These are phyloP conservation scores for Pulveroboletus frians DNA, from an alignment of 768 basidiomycete genomes.

Conservation along the genomic window DNA sequence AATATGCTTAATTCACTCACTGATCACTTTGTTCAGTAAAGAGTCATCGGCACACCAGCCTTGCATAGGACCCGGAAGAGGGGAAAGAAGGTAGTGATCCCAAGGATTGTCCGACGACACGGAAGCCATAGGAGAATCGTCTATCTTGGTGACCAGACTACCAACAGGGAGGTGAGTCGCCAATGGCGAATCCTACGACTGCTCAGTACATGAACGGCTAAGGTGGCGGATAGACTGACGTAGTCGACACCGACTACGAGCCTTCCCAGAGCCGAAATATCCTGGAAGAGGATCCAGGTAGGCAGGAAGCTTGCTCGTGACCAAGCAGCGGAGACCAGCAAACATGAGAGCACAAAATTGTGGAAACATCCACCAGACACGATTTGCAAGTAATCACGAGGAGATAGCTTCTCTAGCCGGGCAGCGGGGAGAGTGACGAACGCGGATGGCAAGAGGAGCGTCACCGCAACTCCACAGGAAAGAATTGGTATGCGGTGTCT, in stretches of 20 bases:
- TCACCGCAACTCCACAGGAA: constrained; percentile 56
- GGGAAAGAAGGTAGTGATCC: constrained; percentile 40
- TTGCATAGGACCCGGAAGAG: constrained; percentile 9
- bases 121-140: constrained; percentile 50
- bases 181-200: constrained; percentile 55
- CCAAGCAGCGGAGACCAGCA: constrained; percentile 38
- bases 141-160: constrained; percentile 56
- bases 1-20: constrained; percentile 7
- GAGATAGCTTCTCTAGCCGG: constrained; percentile 35
- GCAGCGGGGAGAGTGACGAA: constrained; percentile 58
- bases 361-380: constrained; percentile 74
- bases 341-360: constrained; percentile 58
- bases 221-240: constrained; percentile 36
- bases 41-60: constrained; percentile 62
- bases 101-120: constrained; percentile 35
- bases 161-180: constrained; percentile 50
- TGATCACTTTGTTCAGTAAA: constrained; percentile 21
- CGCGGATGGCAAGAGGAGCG: constrained; percentile 64
- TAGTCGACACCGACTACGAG: constrained; percentile 50
- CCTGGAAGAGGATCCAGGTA: constrained; percentile 42
- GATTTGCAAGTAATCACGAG: constrained; percentile 50
- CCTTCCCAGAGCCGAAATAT: constrained; percentile 47
- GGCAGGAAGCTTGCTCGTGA: constrained; percentile 25
- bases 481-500: constrained; percentile 65
- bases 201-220: constrained; percentile 4